Conservation (phyloP, 1,139 yeast genomes). For the Suhomyces maxii region DNA sequence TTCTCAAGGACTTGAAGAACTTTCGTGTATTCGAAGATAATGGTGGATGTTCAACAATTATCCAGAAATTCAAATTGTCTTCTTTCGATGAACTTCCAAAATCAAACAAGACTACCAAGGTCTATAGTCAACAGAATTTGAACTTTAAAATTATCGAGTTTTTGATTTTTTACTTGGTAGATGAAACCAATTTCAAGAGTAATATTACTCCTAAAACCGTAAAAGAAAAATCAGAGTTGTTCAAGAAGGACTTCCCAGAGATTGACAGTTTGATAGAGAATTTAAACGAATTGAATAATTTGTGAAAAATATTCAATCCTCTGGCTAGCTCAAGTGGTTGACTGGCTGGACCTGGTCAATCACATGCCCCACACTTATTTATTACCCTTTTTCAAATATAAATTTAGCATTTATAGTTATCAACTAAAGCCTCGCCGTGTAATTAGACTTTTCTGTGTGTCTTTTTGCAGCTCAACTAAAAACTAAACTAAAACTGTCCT, state of each 20-base stretch:
- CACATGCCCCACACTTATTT: no score
- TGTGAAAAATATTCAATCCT: background rate
- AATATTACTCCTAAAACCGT: conserved; percentile 32
- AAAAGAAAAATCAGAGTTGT: conserved; percentile 54
- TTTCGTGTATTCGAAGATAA: conserved; percentile 60
- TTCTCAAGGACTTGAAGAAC: conserved; percentile 57
- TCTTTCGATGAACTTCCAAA: conserved; percentile 12
- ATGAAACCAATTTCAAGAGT: conserved; percentile 47
- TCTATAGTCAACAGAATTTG: conserved; percentile 36
- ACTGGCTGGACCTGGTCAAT: no score
- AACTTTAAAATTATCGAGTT: conserved; percentile 70
- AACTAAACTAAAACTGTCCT: no score
- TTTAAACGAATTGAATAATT: conserved; percentile 34
- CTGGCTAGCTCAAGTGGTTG: no score
- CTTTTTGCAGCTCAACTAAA: no score
- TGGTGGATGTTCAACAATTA: conserved; percentile 58
- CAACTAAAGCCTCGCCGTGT: no score
- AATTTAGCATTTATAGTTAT: no score
- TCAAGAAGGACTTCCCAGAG: conserved; percentile 47
- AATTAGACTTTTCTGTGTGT: no score
- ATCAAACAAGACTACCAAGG: conserved; percentile 2
- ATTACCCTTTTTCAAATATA: no score
- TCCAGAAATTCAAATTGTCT: conserved; percentile 35
- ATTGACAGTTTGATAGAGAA: conserved; percentile 43
- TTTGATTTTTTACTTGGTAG: conserved; percentile 66